phyloP scores from a whole-genome alignment of 176 grass and related monocot species.

The Cenchrus purpureus region DNA sequence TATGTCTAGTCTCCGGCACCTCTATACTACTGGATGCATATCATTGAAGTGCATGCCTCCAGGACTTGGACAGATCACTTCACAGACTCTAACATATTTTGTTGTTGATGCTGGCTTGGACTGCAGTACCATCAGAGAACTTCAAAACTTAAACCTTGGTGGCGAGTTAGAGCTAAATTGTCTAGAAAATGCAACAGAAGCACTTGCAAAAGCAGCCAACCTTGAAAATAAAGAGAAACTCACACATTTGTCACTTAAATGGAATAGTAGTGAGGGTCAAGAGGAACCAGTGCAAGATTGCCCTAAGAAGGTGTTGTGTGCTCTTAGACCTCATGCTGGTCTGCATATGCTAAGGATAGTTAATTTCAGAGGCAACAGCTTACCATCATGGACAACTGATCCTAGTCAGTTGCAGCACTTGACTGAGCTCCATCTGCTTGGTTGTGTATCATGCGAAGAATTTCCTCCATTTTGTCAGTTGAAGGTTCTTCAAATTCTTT shows the following conservation, averaged over 20 bases:
- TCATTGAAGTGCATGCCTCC: slow-evolving; percentile 34
- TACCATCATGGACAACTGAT: not conserved
- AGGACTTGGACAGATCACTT: slow-evolving; percentile 5
- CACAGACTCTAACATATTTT: slow-evolving; percentile 20
- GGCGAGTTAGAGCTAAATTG: not conserved
- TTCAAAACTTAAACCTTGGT: not conserved
- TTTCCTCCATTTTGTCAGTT: not conserved
- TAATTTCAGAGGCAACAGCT: not conserved
- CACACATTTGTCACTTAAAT: slow-evolving; percentile 2
- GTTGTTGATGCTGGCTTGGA: not conserved
- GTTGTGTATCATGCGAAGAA: not conserved
- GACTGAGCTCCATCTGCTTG: not conserved
- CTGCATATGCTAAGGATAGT: not conserved
- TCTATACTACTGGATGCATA: not conserved
- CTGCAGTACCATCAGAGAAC: slow-evolving; percentile 9
- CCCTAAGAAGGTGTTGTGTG: not conserved
- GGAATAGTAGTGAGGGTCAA: not conserved
- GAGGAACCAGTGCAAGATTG: not conserved
- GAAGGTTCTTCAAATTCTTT: not conserved
- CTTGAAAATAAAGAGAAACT: not conserved
- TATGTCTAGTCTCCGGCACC: slow-evolving; percentile 5
- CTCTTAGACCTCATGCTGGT: not conserved
- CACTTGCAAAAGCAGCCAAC: not conserved
- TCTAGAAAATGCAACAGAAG: not conserved
- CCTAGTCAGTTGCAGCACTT: not conserved